Evolutionary conservation across 2,329 filamentous ascomycete genomes (phyloP).

Genomic region (Fusarium chlamydosporum): DNA sequence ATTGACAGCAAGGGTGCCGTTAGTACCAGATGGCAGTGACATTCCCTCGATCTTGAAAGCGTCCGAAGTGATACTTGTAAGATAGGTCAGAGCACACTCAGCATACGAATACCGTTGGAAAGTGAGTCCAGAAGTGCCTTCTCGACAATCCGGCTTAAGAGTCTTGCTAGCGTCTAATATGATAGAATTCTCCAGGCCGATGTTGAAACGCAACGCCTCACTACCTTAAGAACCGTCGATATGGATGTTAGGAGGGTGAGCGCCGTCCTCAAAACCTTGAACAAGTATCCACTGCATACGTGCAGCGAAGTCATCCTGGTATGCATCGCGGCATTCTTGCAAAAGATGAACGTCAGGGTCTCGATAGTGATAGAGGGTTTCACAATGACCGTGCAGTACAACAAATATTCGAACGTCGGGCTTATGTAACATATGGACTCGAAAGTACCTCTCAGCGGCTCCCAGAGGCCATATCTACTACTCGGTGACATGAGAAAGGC

Average conservation of each 20-base stretch:
- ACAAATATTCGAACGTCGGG: too few relatives aligned
- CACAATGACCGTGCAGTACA: too few relatives aligned
- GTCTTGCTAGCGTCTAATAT: conserved; percentile 11
- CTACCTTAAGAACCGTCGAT: conserved; percentile 8
- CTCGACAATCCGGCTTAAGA: neutral
- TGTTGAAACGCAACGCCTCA: neutral
- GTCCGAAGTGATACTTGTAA: neutral
- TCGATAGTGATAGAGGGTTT: too few relatives aligned
- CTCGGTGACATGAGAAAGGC: too few relatives aligned
- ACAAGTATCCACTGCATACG: conserved; percentile 23
- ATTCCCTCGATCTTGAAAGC: conserved; percentile 11
- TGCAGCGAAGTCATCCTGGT: conserved; percentile 28
- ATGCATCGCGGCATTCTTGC: conserved; percentile 7
- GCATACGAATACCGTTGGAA: conserved; percentile 28
- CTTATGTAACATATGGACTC: too few relatives aligned
- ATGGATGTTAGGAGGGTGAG: conserved; percentile 10
- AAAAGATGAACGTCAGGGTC: too few relatives aligned
- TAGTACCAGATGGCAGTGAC: neutral
- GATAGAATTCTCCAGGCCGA: neutral
- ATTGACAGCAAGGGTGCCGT: conserved; percentile 6
- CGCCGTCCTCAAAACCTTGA: neutral
- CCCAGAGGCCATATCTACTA: too few relatives aligned
- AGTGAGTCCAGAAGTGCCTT: neutral
- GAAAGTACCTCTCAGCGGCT: too few relatives aligned
- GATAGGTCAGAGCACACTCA: conserved; percentile 2